A percentile compares a stretch with the other conserved stretches of the same genome.
Conservation (phyloP, 495 filamentous ascomycete genomes). For the Parachaetomium inaequale region DNA sequence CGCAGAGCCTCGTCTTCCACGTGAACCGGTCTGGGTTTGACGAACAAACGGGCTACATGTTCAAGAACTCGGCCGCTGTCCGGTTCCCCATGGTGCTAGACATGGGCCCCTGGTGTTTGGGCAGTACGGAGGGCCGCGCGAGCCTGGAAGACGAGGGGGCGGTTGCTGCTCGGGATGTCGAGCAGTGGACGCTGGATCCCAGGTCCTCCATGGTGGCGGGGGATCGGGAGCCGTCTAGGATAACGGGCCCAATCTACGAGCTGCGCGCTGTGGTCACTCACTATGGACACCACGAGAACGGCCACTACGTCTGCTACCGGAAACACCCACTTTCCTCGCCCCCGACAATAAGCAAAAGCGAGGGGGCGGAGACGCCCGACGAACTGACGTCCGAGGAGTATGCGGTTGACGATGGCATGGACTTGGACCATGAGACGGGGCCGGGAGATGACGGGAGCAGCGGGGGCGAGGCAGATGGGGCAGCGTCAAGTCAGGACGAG, state of each 20-base stretch:
- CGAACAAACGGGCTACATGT: slow-evolving; percentile 67
- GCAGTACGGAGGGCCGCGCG: slow-evolving; percentile 41
- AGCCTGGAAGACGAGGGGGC: not conserved
- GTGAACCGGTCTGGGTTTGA: slow-evolving; percentile 91
- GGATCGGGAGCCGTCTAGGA: slow-evolving; percentile 35
- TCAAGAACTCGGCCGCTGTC: slow-evolving; percentile 79
- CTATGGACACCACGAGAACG: slow-evolving; percentile 86
- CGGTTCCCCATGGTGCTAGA: slow-evolving; percentile 70
- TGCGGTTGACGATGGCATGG: not conserved
- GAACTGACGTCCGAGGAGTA: not conserved
- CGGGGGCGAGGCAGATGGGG: not conserved
- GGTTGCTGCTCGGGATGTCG: slow-evolving; percentile 33
- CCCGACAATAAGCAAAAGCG: not conserved
- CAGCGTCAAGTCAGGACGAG: not conserved
- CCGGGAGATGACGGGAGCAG: not conserved
- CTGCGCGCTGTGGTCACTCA: slow-evolving; percentile 85
- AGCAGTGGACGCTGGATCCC: slow-evolving; percentile 66
- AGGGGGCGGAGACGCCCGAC: not conserved
- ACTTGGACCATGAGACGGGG: not conserved
- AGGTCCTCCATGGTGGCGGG: slow-evolving; percentile 64
- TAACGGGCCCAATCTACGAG: slow-evolving; percentile 63
- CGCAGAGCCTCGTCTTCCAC: slow-evolving; percentile 75
- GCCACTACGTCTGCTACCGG: slow-evolving; percentile 90
- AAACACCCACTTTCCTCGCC: slow-evolving; percentile 49
- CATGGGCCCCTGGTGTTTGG: slow-evolving; percentile 73